Evolutionary conservation across 768 basidiomycete species (phyloP).

Genomic region (Lactarius hengduanensis): DNA sequence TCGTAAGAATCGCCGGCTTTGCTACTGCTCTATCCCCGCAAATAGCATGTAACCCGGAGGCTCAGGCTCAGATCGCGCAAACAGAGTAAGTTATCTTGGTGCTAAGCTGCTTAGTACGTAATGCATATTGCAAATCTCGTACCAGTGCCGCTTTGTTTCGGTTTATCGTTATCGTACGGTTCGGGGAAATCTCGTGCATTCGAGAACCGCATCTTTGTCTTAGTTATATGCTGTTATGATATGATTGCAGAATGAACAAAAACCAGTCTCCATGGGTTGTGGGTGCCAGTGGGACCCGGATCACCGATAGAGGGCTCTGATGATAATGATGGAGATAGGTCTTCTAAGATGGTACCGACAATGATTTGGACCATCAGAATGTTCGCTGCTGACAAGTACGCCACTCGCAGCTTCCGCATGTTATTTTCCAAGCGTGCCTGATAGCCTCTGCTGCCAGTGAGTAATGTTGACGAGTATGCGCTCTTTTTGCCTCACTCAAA

Average conservation of each 20-base stretch:
- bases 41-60: not conserved
- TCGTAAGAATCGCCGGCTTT: not conserved
- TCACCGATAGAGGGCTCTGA: not conserved
- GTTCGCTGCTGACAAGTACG: not conserved
- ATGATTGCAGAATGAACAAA: not conserved
- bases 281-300: not conserved
- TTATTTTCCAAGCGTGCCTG: not conserved
- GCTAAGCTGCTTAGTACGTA: not conserved
- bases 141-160: not conserved
- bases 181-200: not conserved
- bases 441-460: not conserved
- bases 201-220: constrained; percentile 2
- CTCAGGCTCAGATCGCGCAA: not conserved
- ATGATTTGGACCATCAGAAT: not conserved
- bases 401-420: not conserved
- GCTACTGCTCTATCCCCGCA: not conserved
- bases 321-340: not conserved
- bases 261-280: not conserved
- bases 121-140: too few species aligned
- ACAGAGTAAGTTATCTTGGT: too few species aligned
- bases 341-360: not conserved
- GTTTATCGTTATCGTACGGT: not conserved
- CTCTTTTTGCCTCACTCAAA: not conserved
- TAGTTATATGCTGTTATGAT: not conserved
- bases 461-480: not conserved